Evolutionary conservation across 2,329 filamentous ascomycete genomes (phyloP).

Genomic region (Calonectria honghensis): DNA sequence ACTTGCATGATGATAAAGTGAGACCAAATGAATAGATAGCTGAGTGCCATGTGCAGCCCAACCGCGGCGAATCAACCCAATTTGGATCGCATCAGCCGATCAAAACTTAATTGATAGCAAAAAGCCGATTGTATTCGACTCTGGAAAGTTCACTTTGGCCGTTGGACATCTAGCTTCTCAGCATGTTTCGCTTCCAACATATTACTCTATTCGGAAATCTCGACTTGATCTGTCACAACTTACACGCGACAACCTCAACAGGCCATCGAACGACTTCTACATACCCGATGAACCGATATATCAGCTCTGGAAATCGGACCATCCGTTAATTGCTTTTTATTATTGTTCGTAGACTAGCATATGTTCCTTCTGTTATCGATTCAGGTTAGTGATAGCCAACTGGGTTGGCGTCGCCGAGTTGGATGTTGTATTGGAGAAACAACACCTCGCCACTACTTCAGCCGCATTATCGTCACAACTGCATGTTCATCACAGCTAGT

Average conservation of each 20-base stretch:
- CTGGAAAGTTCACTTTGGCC: background rate
- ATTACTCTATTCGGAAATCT: background rate
- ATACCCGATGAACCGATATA: slow-evolving; percentile 1
- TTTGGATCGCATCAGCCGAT: background rate
- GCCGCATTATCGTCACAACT: slow-evolving; percentile 19
- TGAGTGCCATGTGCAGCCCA: background rate
- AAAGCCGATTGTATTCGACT: background rate
- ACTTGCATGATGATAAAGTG: background rate
- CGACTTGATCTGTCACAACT: background rate
- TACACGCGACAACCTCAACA: background rate
- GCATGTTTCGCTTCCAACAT: background rate
- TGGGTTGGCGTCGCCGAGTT: background rate
- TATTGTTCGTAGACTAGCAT: background rate
- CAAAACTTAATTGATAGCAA: background rate
- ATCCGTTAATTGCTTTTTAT: background rate
- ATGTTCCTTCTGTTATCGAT: background rate
- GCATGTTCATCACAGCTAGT: slow-evolving; percentile 4
- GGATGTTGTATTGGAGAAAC: background rate
- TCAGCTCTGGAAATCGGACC: background rate
- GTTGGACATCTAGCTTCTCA: background rate
- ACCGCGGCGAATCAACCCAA: background rate
- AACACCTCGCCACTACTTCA: background rate
- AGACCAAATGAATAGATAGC: background rate
- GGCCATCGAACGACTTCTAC: slow-evolving; percentile 29
- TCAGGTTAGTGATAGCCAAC: background rate